Conservation (phyloP, 371 early-diverging fungal genomes). For the Mortierella sp. region DNA sequence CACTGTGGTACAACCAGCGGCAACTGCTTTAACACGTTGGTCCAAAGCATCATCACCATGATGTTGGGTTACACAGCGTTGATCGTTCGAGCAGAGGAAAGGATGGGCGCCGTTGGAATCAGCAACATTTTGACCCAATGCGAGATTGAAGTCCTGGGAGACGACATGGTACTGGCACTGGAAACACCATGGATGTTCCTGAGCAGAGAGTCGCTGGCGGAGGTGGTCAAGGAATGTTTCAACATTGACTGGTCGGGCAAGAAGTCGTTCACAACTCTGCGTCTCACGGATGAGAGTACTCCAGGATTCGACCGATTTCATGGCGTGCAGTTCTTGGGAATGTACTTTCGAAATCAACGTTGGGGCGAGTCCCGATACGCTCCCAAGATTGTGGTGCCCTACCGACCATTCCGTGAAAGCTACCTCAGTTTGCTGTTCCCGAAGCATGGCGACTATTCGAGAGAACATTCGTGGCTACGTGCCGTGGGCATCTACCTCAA, state of each 20-base stretch:
- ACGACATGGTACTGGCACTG: slow-evolving; percentile 52
- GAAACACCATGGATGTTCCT: slow-evolving; percentile 9
- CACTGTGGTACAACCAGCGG: slow-evolving; percentile 51
- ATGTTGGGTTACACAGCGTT: slow-evolving; percentile 44
- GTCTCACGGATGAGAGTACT: slow-evolving; percentile 24
- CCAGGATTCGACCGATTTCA: slow-evolving; percentile 7
- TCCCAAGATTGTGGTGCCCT: slow-evolving; percentile 43
- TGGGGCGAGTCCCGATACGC: slow-evolving; percentile 13
- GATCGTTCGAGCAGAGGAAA: slow-evolving; percentile 16
- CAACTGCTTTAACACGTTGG: slow-evolving; percentile 46
- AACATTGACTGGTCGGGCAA: slow-evolving; percentile 52
- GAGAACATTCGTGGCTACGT: slow-evolving; percentile 29
- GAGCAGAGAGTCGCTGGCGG: slow-evolving; percentile 28
- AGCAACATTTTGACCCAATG: slow-evolving; percentile 18
- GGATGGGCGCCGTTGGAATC: slow-evolving; percentile 14
- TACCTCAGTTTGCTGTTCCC: slow-evolving; percentile 42
- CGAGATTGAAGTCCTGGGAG: slow-evolving; percentile 44
- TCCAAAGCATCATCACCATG: slow-evolving; percentile 51
- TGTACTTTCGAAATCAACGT: slow-evolving; percentile 45
- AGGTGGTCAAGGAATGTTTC: slow-evolving; percentile 30
- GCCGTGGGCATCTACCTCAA: slow-evolving; percentile 43
- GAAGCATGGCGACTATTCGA: slow-evolving; percentile 23
- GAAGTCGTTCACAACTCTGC: slow-evolving; percentile 37
- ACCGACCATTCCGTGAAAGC: slow-evolving; percentile 37
- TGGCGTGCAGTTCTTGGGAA: slow-evolving; percentile 50